Percentiles rank a stretch among this genome's conserved stretches.
Evolutionary conservation across 148 eudicot species (phyloP).

Genomic region (Selenicereus undatus): DNA sequence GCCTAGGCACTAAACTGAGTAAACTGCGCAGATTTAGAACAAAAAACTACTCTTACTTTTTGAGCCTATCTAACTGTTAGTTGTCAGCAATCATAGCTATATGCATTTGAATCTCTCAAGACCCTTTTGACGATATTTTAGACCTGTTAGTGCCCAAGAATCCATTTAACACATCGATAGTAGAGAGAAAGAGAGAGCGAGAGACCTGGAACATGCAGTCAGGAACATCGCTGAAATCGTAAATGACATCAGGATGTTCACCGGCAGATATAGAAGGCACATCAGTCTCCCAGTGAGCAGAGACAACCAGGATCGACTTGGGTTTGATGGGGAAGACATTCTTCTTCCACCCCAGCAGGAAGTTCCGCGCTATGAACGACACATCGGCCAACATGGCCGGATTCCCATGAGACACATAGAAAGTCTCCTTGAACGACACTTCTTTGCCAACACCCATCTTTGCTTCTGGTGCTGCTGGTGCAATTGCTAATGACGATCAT

Average conservation of each 20-base stretch:
- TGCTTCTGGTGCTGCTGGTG: background rate
- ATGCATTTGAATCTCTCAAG: too few relatives aligned
- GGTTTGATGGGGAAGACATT: conserved; percentile 37
- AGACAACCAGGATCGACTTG: conserved; percentile 44
- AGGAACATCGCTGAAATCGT: conserved; percentile 64
- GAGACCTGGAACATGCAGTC: conserved; percentile 54
- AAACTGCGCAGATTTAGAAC: too few relatives aligned
- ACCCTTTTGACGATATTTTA: too few relatives aligned
- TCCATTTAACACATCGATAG: background rate
- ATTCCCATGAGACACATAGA: conserved; percentile 61
- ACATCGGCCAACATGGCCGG: conserved; percentile 55
- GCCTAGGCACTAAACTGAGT: too few relatives aligned
- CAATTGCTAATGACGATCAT: background rate
- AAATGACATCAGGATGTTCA: conserved; percentile 42
- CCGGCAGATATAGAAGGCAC: conserved; percentile 47
- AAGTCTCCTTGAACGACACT: conserved; percentile 33
- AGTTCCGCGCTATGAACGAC: conserved; percentile 46
- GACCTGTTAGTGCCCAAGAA: too few relatives aligned
- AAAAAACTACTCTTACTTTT: too few relatives aligned
- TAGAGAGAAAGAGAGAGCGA: background rate
- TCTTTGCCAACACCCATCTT: conserved; percentile 12
- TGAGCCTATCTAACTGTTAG: background rate
- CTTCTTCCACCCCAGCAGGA: conserved; percentile 40
- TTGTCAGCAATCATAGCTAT: background rate
- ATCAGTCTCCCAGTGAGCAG: conserved; percentile 71